These are phyloP conservation scores for Cercospora beticola DNA, from an alignment of 2,329 filamentous ascomycete species.

Conservation along the genomic window DNA sequence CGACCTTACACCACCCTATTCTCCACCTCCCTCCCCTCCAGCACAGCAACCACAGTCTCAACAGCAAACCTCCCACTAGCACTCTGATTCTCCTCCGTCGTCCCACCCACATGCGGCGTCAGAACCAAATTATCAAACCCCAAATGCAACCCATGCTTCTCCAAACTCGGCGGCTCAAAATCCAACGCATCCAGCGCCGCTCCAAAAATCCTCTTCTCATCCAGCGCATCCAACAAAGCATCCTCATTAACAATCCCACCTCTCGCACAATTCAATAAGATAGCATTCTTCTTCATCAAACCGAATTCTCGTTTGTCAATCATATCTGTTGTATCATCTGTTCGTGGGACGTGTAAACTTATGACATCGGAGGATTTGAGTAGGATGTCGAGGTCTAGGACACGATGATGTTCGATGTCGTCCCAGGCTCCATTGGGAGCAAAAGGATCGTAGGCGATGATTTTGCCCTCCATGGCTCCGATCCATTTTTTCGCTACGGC, in stretches of 20 bases:
- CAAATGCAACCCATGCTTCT: conserved; percentile 31
- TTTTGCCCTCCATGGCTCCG: conserved; percentile 33
- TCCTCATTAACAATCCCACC: conserved; percentile 39
- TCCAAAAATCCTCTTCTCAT: conserved; percentile 33
- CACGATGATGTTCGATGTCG: conserved; percentile 30
- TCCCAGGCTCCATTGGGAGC: conserved; percentile 30
- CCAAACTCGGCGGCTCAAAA: conserved; percentile 35
- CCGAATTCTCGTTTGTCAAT: conserved; percentile 33
- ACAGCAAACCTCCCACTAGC: conserved; percentile 41
- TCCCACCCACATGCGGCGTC: conserved; percentile 50
- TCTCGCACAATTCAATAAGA: conserved; percentile 38
- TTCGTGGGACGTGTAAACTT: conserved; percentile 39
- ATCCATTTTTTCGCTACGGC: conserved; percentile 40
- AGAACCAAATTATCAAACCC: conserved; percentile 37
- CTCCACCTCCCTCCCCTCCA: conserved; percentile 19
- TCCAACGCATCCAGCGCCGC: conserved; percentile 37
- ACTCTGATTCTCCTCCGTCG: conserved; percentile 44
- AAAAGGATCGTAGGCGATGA: conserved; percentile 42
- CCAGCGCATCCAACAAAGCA: conserved; percentile 33
- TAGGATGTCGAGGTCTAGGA: conserved; percentile 35
- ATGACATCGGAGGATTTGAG: conserved; percentile 39
- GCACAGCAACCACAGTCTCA: conserved; percentile 29
- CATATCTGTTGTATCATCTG: conserved; percentile 33
- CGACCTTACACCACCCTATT: conserved; percentile 17
- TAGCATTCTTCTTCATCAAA: conserved; percentile 35